Evolutionary conservation across 805 yeast species (phyloP), one percentile per base, ranked within the genome.

Genomic region (Starmerella stigmatis): DNA sequence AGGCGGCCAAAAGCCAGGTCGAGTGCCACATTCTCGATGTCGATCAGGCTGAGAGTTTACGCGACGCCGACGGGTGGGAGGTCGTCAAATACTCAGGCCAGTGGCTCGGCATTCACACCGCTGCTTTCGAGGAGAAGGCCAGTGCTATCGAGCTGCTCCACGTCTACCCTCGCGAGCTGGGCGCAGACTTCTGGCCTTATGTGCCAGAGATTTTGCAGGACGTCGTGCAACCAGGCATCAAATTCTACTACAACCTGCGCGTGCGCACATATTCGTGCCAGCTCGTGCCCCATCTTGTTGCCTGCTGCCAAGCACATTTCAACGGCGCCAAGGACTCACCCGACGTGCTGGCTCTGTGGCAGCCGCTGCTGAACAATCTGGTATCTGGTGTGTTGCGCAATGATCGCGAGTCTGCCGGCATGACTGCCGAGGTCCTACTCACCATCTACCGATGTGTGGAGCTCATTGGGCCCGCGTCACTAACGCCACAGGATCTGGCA

Each of bases 91-190:
- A 88, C 36, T 78, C 85, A 25, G 98, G 97, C 44, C 88, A 86
- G 63, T 88, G 85, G 58, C 77, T 92, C 57, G 97, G 96, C 19
- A 86, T 92, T 43, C 94, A 89, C 60, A 88, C 96, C 3, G 86
- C 96, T 11, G 70, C 84, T n/a, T 71, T 92, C 48, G 98, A 92
- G 60, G 97, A 89, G 52, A 92, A 92, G 65, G 88, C 85, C 3
- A 74, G 81, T 34, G 96, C 97, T 6, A 84, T 92, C 70, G 96
- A 89, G 59, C 68, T 89, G 43, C 68, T 92, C 44, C 76, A 85
- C 52, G 75, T 80, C 5, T 92, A 92, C 60, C 94, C 96, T 13
- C 78, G 81, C 39, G 82, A 83, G 49, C 72, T 92, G 51, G 85
- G 83, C 51, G 88, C 75, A 20, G 81, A 75, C 44, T 92, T 92